Conservation (phyloP, 306 rosid species). For the Cucurbita moschata region DNA sequence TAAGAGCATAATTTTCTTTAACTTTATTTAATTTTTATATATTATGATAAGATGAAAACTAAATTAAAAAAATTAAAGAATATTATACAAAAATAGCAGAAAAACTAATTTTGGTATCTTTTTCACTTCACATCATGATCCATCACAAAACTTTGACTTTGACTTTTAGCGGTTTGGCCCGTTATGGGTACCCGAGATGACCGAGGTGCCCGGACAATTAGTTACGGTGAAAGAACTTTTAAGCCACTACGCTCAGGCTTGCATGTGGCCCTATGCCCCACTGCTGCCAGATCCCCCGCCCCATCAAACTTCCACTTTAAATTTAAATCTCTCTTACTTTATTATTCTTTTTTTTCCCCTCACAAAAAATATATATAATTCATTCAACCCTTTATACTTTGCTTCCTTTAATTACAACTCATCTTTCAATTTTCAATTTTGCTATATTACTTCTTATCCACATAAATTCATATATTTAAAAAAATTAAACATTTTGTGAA, state of each 20-base stretch:
- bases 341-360: background rate
- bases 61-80: no score
- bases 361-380: background rate
- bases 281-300: constrained; percentile 1
- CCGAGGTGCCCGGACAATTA: background rate
- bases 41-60: no score
- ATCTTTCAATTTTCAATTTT: no score
- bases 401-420: background rate
- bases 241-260: background rate
- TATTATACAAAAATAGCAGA: no score
- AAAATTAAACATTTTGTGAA: background rate
- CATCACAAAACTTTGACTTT: background rate
- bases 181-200: background rate
- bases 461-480: no score
- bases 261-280: constrained; percentile 1
- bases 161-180: constrained; percentile 7
- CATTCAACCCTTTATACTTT: background rate
- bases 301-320: constrained; percentile 2
- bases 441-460: no score
- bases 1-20: background rate
- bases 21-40: no score
- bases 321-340: background rate
- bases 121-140: background rate
- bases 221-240: background rate
- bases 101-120: background rate